Evolutionary conservation across 257 asterid genomes (phyloP).

Genomic region (Asclepias syriaca): DNA sequence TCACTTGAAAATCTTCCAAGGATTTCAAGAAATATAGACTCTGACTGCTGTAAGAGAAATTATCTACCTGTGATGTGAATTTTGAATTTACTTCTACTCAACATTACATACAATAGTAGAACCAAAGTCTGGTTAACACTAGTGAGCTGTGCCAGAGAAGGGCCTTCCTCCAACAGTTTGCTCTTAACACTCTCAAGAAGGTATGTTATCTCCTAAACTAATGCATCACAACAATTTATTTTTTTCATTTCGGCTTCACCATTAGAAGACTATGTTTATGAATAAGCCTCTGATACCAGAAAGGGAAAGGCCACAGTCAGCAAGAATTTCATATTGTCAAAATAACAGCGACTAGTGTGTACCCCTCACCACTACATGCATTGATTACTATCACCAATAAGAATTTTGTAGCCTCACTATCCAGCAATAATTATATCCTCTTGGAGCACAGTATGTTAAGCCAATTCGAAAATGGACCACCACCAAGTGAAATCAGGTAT

Average conservation of each 20-base stretch:
- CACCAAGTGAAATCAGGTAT: constrained; percentile 62
- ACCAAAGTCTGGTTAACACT: background rate
- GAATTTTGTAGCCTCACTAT: constrained; percentile 19
- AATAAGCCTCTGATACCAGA: background rate
- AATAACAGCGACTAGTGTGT: background rate
- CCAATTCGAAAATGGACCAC: constrained; percentile 42
- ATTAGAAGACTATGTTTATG: constrained; percentile 7
- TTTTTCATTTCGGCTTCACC: constrained; percentile 16
- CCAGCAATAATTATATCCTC: constrained; percentile 29
- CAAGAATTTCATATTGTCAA: background rate
- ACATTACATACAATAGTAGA: background rate
- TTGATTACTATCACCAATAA: background rate
- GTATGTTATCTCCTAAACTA: constrained; percentile 12
- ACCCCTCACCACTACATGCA: constrained; percentile 7
- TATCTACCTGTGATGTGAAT: constrained; percentile 3
- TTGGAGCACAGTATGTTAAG: constrained; percentile 33
- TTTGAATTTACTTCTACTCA: constrained; percentile 14
- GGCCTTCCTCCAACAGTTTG: constrained; percentile 12
- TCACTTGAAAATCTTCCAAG: background rate
- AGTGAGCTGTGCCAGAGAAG: constrained; percentile 13
- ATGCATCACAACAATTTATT: background rate
- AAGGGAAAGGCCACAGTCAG: background rate
- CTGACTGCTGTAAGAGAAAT: background rate
- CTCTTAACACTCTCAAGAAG: constrained; percentile 5
- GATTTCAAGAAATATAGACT: constrained; percentile 3